Evolutionary conservation across 108 stramenopile species (phyloP), one percentile per base, ranked within the genome.

Genomic region (Discostella stelligeroides): DNA sequence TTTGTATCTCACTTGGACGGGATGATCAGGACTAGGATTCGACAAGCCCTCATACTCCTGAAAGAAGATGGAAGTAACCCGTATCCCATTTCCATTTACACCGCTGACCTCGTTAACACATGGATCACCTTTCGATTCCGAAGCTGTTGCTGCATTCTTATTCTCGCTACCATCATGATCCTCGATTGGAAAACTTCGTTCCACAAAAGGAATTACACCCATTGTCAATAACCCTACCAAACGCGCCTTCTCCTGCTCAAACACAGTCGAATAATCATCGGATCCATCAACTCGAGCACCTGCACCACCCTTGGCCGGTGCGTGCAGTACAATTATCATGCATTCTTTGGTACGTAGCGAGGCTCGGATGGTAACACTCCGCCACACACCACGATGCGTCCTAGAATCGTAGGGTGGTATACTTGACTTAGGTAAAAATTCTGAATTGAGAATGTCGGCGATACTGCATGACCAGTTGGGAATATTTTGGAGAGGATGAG

Each of bases 11-110:
- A 79, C 72, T 61, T 88, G 84, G n/a, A 94, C 82, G 23, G 93
- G 92, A 74, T 92, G 85, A 14, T 92, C 82, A 2, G 91, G 88
- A 27, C 68, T 53, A 47, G 95, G 92, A 30, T 80, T 73, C 5
- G 87, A 88, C 45, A 94, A 37, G 21, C 92, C 90, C 18, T 84
- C 86, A 72, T 84, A 95, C 62, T 92, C 91, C 68, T 92, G 90
- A 56, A 94, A 86, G 68, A 87, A 92, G 14, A 95, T 71, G 29
- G 88, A 91, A 12, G 90, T 89, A 24, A 94, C 85, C 37, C 50
- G 49, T 23, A 79, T 68, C 14, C 61, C 67, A 68, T 69, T 66
- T 45, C 30, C 66, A 47, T 23, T 57, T 74, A 41, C n/a, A n/a
- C n/a, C n/a, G n/a, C n/a, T n/a, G n/a, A 11, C 18, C 39, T 34